Evolutionary conservation across 2,329 filamentous ascomycete genomes (phyloP), one percentile per base, ranked within the genome.

Genomic region (Fusarium lyarnte): DNA sequence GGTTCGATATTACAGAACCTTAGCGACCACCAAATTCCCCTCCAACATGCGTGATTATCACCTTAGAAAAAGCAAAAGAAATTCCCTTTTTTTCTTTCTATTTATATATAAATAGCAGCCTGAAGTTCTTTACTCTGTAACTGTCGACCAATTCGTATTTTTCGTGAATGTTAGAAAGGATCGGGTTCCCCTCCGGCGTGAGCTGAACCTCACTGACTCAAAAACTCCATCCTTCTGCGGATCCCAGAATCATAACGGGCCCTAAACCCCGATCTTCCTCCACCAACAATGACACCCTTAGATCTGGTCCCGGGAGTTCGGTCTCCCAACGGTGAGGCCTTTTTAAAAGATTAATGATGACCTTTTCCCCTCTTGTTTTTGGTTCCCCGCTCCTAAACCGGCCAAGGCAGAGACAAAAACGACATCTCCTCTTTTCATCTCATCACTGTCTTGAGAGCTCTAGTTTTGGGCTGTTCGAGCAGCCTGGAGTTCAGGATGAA

Each of bases 181-280:
- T 53, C 64, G 64, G 64, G 29, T 35, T 46, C 46, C 13, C 39
- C 45, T 41, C 64, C 64, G 65, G 23, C 31, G n/a, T 38, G 3
- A 45, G 36, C 39, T 63, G 51, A 63, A 27, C 68, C 54, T 16
- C 27, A 9, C 38, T 71, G 5, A 58, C 58, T 33, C 3, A 16
- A 38, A 27, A 52, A 16, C 29, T 5, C 64, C 62, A 53, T 27
- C 52, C 38, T 45, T 41, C 33, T 38, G 47, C 49, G 63, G 63
- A 64, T 38, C 63, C 49, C 25, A 43, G 45, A 5, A 4, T 39
- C 39, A 35, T 43, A 39, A 53, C 33, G 64, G 41, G 25, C 33
- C 36, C 31, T 21, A 21, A 39, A 67, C 54, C 63, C 64, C 53
- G 25, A 67, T 67, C 61, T 67, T 38, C 41, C 35, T 61, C 63